Evolutionary conservation across 768 basidiomycete species (phyloP).

Genomic region (Serendipita indica): DNA sequence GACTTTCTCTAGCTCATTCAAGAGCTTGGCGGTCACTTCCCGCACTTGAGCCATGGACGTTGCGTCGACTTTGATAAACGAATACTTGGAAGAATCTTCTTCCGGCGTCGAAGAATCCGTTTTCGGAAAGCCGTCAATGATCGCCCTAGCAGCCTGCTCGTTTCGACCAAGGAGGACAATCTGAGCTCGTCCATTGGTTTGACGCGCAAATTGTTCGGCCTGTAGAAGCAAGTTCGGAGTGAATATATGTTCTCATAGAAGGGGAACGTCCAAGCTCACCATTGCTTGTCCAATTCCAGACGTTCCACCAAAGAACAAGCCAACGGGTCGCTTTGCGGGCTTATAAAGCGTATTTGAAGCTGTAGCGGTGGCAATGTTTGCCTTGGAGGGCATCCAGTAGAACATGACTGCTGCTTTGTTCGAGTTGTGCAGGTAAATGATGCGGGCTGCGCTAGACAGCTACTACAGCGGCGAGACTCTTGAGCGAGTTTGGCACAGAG

Average conservation of each 20-base stretch:
- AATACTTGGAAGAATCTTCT: constrained; percentile 19
- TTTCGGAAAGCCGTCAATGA: constrained; percentile 15
- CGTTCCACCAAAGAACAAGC: constrained; percentile 25
- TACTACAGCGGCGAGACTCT: too few relatives aligned
- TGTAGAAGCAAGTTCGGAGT: too few relatives aligned
- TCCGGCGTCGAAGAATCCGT: constrained; percentile 13
- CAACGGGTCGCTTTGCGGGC: constrained; percentile 19
- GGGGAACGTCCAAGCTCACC: too few relatives aligned
- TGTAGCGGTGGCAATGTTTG: constrained; percentile 21
- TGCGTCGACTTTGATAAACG: constrained; percentile 40
- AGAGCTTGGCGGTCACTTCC: constrained; percentile 20
- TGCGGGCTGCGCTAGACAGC: too few relatives aligned
- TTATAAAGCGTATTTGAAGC: constrained; percentile 20
- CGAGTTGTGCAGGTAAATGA: too few relatives aligned
- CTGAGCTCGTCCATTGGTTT: constrained; percentile 15
- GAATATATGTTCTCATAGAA: too few relatives aligned
- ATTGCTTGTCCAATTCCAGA: constrained; percentile 30
- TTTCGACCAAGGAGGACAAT: constrained; percentile 16
- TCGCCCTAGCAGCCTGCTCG: constrained; percentile 12
- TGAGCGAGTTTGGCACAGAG: too few relatives aligned
- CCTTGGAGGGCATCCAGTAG: constrained; percentile 16
- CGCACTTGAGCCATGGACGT: constrained; percentile 38
- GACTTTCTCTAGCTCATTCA: constrained; percentile 27
- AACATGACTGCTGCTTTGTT: not conserved
- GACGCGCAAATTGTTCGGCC: constrained; percentile 11